Evolutionary conservation across 805 yeast species (phyloP).

Genomic region (Metschnikowia arizonensis): DNA sequence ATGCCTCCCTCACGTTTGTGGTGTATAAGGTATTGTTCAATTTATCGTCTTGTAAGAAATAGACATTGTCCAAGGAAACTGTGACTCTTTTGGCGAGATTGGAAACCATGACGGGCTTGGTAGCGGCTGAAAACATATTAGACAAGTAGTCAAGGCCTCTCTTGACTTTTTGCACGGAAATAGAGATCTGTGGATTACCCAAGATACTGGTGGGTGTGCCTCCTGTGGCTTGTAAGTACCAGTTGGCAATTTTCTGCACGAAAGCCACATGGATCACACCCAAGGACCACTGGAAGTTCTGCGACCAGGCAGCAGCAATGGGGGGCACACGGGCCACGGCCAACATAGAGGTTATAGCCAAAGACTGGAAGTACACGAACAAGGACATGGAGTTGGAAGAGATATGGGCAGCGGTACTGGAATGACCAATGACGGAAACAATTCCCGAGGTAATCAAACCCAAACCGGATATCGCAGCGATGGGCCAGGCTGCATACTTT

Average conservation of each 20-base stretch:
- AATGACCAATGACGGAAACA: conserved; percentile 81
- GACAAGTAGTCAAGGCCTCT: conserved; percentile 20
- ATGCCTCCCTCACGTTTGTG: conserved; percentile 62
- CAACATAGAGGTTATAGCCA: conserved; percentile 93
- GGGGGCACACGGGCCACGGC: conserved; percentile 92
- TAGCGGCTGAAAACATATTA: conserved; percentile 4
- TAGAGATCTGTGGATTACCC: conserved; percentile 61
- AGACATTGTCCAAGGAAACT: conserved; percentile 40
- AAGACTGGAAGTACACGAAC: conserved; percentile 88
- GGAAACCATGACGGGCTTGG: conserved; percentile 1
- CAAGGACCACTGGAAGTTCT: conserved; percentile 94
- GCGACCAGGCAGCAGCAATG: conserved; percentile 96
- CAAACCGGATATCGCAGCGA: conserved; percentile 84
- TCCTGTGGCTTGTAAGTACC: conserved; percentile 96
- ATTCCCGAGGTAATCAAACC: conserved; percentile 87
- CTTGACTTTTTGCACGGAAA: conserved; percentile 65
- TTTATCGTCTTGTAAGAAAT: conserved; percentile 40
- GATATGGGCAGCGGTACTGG: conserved; percentile 91
- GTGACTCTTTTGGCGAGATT: conserved; percentile 27
- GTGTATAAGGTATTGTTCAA: conserved; percentile 54
- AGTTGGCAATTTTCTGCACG: conserved; percentile 78
- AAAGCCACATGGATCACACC: conserved; percentile 76
- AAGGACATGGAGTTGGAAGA: conserved; percentile 94
- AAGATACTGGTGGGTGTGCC: conserved; percentile 79
- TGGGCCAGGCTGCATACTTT: conserved; percentile 79